Evolutionary conservation across 306 rosid species (phyloP).

Genomic region (Cicer yamashitae): DNA sequence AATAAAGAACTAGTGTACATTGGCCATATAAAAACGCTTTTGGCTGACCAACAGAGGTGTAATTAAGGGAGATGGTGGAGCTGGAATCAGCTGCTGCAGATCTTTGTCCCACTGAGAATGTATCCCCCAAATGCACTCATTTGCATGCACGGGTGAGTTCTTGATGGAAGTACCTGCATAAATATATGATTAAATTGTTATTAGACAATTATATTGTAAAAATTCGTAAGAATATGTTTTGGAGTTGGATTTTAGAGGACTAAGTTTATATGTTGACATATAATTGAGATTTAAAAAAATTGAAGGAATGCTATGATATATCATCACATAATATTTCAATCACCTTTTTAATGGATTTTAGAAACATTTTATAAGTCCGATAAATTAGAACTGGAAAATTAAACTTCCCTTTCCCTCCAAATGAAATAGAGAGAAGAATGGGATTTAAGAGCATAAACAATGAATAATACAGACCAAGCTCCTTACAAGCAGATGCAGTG

Average conservation of each 20-base stretch:
- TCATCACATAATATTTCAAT: no score
- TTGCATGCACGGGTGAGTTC: conserved; percentile 95
- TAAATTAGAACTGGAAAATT: no score
- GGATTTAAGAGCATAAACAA: neutral
- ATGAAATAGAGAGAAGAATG: no score
- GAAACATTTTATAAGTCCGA: no score
- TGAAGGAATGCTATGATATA: no score
- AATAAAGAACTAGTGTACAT: conserved; percentile 34
- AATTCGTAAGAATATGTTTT: no score
- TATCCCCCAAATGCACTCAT: conserved; percentile 94
- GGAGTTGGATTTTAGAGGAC: no score
- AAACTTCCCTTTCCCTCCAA: no score
- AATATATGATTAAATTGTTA: conserved; percentile 28
- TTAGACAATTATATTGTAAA: no score
- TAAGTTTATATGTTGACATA: no score
- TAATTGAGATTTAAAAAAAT: no score
- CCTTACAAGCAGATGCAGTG: neutral
- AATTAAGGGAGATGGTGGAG: neutral
- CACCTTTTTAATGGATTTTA: no score
- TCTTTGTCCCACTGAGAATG: conserved; percentile 88
- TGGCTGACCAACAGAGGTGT: neutral
- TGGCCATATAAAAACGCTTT: neutral
- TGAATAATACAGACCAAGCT: neutral
- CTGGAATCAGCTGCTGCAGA: conserved; percentile 52
- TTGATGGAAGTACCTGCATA: conserved; percentile 88